Percentiles rank a stretch among this genome's conserved stretches.
These are phyloP conservation scores for Protomyces gravidus DNA, from an alignment of 1,139 yeast genomes.

Conservation along the genomic window DNA sequence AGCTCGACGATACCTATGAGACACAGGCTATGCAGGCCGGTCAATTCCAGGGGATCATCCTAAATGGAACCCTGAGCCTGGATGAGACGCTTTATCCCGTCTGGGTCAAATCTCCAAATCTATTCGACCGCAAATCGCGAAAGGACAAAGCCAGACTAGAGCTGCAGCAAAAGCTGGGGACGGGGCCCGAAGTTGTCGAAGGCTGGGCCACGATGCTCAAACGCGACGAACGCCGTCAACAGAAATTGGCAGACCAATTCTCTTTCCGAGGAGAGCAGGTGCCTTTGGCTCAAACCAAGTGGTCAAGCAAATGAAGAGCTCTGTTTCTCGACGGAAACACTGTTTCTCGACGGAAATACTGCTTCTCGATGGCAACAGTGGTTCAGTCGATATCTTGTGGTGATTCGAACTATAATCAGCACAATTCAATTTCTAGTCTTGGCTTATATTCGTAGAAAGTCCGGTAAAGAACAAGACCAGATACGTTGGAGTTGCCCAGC, in stretches of 20 bases:
- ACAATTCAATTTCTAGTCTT: too few relatives aligned
- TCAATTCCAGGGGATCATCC: too few relatives aligned
- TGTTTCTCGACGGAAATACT: too few relatives aligned
- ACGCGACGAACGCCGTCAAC: background rate
- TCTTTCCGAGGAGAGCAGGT: background rate
- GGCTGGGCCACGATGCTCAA: background rate
- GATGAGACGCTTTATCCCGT: background rate
- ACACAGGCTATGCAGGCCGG: too few relatives aligned
- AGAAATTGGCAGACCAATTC: background rate
- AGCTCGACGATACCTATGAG: background rate
- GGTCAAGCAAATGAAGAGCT: too few relatives aligned
- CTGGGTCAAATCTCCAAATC: background rate
- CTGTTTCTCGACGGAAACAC: too few relatives aligned
- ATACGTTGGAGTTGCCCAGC: too few relatives aligned
- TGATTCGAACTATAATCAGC: too few relatives aligned
- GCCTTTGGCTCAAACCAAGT: background rate
- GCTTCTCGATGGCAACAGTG: too few relatives aligned
- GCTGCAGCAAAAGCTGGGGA: background rate
- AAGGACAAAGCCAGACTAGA: background rate
- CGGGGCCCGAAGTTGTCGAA: background rate
- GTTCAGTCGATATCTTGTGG: too few relatives aligned
- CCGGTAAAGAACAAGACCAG: too few relatives aligned
- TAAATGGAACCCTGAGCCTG: background rate
- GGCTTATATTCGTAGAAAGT: too few relatives aligned
- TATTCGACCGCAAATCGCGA: background rate